phyloP scores from a whole-genome alignment of 306 rosid species.

The Ziziphus jujuba region DNA sequence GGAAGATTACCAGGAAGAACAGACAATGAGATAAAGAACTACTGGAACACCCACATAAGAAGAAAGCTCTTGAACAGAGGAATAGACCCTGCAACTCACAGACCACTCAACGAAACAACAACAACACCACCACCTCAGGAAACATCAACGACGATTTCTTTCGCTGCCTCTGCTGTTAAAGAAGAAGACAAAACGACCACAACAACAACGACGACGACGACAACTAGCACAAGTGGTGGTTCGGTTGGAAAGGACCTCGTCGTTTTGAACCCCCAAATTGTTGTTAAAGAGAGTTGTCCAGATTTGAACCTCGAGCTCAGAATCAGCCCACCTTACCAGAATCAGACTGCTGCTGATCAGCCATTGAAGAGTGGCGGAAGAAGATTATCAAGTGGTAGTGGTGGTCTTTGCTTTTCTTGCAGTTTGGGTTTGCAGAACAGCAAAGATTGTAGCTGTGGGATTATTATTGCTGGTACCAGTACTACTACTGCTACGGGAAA shows the following conservation, averaged over 20 bases:
- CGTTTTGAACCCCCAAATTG: conserved; percentile 15
- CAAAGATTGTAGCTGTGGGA: conserved; percentile 52
- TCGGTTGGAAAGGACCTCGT: conserved; percentile 20
- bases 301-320: conserved; percentile 88
- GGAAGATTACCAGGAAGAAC: conserved; percentile 95
- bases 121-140: too few relatives aligned
- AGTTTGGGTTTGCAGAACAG: conserved; percentile 51
- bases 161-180: conserved; percentile 39
- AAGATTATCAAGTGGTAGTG: background rate
- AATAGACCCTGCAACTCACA: conserved; percentile 90
- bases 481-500: conserved; percentile 17
- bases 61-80: conserved; percentile 94
- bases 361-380: conserved; percentile 41
- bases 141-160: conserved; percentile 46
- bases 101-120: conserved; percentile 53
- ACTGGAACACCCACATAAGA: conserved; percentile 97
- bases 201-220: too few relatives aligned
- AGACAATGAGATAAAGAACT: conserved; percentile 96
- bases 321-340: conserved; percentile 77
- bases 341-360: conserved; percentile 23
- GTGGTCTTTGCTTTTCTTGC: conserved; percentile 44
- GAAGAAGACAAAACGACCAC: conserved; percentile 45
- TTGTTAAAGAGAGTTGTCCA: conserved; percentile 46
- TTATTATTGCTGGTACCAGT: conserved; percentile 14
- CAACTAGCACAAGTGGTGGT: background rate